Evolutionary conservation across 208 protist species (phyloP), one percentile per base, ranked within the genome.

Genomic region (Porcisia hertigi): DNA sequence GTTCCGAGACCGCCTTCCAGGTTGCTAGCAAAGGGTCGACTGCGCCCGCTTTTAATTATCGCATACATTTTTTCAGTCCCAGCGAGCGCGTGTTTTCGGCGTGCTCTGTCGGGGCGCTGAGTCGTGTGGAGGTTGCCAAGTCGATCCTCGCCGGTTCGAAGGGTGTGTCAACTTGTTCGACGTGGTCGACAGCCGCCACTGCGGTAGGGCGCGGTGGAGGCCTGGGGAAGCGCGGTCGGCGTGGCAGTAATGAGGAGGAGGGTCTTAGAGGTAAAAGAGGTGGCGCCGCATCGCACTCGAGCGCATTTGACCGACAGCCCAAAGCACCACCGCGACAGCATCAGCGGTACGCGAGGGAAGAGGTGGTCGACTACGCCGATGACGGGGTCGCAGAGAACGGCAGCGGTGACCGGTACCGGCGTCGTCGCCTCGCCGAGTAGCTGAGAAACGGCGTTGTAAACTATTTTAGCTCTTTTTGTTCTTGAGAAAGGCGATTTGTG

Each of bases 21-120:
- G 65, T 81, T 30, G 71, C 65, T 20, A 81, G 65, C 47, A 81
- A 76, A 55, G 77, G 77, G 5, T 67, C 77, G n/a, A 60, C 76
- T 3, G 45, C 73, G 34, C 67, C 84, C 25, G 88, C 92, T 30
- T 93, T 91, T 63, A 79, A 84, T 55, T 89, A 86, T 25, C 88
- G 92, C 54, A 62, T 94, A 54, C 85, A 91, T 59, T 69, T 78
- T 34, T 94, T 93, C 54, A 93, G 84, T 36, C 92, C 92, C 52
- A 89, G 62, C 54, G 89, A 96, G 76, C 88, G 92, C 18, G 75
- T 93, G 70, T 96, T 96, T 67, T 90, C 92, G 11, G 83, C 92
- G 20, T 89, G 86, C 36, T 94, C 92, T n/a, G 76, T 91, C 43
- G 92, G 92, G 12, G 86, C 89, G 54, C 73, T 96, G 36, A 88